Conservation (phyloP, 2,329 filamentous ascomycete species). For the Ceratocystis alfenasii region DNA sequence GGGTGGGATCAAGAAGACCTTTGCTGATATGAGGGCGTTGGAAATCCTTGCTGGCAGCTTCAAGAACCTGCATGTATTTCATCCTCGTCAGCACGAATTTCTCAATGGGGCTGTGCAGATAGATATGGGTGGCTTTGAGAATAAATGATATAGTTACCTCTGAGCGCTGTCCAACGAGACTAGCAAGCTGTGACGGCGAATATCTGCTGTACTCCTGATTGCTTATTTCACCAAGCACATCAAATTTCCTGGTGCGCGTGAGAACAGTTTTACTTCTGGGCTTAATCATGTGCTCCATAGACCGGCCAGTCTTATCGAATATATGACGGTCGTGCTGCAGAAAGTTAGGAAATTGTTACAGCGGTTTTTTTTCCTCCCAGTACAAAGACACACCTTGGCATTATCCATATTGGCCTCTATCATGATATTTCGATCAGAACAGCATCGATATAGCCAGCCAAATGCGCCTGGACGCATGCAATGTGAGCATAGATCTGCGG, state of each 20-base stretch:
- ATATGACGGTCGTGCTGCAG: constrained; percentile 24
- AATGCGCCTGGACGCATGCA: constrained; percentile 46
- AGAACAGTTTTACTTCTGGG: constrained; percentile 33
- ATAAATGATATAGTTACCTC: constrained; percentile 30
- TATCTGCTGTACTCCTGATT: constrained; percentile 36
- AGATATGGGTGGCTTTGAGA: constrained; percentile 6
- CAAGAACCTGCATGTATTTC: constrained; percentile 25
- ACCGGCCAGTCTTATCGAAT: constrained; percentile 31
- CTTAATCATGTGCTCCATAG: constrained; percentile 29
- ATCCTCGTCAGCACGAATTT: constrained; percentile 25
- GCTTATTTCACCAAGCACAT: constrained; percentile 36
- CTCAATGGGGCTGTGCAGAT: constrained; percentile 4
- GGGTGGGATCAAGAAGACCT: constrained; percentile 24
- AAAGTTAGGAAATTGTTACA: constrained; percentile 10
- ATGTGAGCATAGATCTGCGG: constrained; percentile 5
- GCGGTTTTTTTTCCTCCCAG: background rate
- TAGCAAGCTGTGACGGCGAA: constrained; percentile 36
- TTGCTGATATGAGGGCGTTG: constrained; percentile 22
- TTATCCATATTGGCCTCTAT: constrained; percentile 27
- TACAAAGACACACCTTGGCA: constrained; percentile 24
- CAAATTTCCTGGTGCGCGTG: constrained; percentile 34
- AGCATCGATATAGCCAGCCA: constrained; percentile 65
- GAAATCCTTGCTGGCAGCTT: constrained; percentile 22
- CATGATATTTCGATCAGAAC: constrained; percentile 46
- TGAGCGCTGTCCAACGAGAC: constrained; percentile 40